Evolutionary conservation across 495 filamentous ascomycete genomes (phyloP).

Genomic region (Jackrogersella multiformis): DNA sequence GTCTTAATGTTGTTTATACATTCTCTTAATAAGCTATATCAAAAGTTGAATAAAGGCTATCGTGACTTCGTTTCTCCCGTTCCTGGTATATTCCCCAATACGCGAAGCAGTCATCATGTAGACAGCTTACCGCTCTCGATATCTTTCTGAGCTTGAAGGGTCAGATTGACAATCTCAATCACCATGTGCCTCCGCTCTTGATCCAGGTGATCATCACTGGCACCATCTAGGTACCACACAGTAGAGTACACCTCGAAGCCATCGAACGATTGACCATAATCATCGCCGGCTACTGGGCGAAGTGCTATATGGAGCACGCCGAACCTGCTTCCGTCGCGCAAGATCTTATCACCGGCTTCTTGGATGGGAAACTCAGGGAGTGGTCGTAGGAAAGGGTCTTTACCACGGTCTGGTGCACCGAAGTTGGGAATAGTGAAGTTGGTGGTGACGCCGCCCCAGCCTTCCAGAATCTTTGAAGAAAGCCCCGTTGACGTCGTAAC

Average conservation of each 20-base stretch:
- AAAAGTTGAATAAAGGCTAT: too few relatives aligned
- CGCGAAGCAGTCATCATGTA: background rate
- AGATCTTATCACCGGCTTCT: constrained; percentile 41
- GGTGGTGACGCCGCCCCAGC: constrained; percentile 45
- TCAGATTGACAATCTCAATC: constrained; percentile 45
- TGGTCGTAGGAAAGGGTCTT: constrained; percentile 20
- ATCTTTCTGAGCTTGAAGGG: constrained; percentile 40
- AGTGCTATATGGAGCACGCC: constrained; percentile 43
- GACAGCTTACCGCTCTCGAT: constrained; percentile 20
- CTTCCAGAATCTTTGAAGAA: constrained; percentile 42
- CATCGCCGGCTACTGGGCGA: constrained; percentile 31
- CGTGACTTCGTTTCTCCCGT: too few relatives aligned
- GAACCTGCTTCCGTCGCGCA: constrained; percentile 37
- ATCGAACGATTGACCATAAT: constrained; percentile 27
- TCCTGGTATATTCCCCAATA: background rate
- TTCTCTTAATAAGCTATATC: too few relatives aligned
- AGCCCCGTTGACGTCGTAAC: constrained; percentile 14
- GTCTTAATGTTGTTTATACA: too few relatives aligned
- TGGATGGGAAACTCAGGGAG: constrained; percentile 36
- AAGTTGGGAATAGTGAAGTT: constrained; percentile 47
- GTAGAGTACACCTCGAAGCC: constrained; percentile 44
- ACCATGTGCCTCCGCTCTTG: constrained; percentile 45
- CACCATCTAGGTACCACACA: constrained; percentile 42
- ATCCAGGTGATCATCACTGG: constrained; percentile 29
- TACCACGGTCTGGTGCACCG: constrained; percentile 25